These are phyloP conservation scores for Stenogyne calaminthoides DNA, from an alignment of 305 asterid species.

Conservation along the genomic window DNA sequence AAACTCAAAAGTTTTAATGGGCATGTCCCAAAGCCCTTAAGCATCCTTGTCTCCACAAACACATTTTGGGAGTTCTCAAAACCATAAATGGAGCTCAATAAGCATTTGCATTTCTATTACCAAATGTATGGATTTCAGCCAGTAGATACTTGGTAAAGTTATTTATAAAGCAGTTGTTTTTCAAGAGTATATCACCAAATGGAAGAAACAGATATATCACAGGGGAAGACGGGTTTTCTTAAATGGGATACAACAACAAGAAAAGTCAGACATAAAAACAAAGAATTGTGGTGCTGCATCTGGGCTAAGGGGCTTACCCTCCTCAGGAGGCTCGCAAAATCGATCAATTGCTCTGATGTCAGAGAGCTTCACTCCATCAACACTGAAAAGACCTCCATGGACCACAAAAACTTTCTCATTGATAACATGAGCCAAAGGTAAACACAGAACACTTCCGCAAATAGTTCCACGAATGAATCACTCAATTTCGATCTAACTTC, in stretches of 20 bases:
- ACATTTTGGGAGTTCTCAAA: neutral
- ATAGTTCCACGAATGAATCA: constrained; percentile 88
- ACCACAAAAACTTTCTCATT: constrained; percentile 83
- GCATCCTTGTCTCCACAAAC: neutral
- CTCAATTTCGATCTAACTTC: constrained; percentile 94
- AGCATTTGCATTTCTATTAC: constrained; percentile 18
- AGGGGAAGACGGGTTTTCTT: neutral
- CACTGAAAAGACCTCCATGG: constrained; percentile 99
- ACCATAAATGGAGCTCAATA: neutral
- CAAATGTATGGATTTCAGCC: neutral
- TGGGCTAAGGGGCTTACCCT: constrained; percentile 56
- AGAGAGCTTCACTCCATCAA: constrained; percentile 92
- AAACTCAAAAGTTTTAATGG: neutral
- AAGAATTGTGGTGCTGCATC: constrained; percentile 12
- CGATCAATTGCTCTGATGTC: constrained; percentile 90
- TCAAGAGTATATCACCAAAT: constrained; percentile 3
- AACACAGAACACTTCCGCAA: constrained; percentile 96
- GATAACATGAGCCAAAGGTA: constrained; percentile 94
- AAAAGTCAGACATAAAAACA: constrained; percentile 12
- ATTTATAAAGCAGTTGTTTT: neutral
- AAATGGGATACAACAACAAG: constrained; percentile 5
- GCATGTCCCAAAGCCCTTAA: constrained; percentile 2
- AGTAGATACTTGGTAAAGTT: constrained; percentile 1
- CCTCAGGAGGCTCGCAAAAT: constrained; percentile 98
- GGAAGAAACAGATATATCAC: constrained; percentile 2